Evolutionary conservation across 768 basidiomycete genomes (phyloP).

Genomic region (Serendipita sp.): DNA sequence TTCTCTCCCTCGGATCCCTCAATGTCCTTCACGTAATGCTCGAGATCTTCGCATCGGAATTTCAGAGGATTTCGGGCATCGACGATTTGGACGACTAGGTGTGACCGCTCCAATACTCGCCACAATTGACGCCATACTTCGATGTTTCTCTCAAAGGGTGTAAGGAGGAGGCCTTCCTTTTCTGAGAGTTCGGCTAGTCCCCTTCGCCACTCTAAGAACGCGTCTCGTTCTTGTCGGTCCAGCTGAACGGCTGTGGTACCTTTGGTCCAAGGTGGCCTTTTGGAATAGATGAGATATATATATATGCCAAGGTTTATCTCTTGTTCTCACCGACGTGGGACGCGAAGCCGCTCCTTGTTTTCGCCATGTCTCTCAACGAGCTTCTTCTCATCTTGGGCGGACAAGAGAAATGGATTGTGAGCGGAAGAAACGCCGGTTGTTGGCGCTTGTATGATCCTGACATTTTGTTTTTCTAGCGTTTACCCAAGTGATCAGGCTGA

Average conservation of each 20-base stretch:
- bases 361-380: slow-evolving; percentile 58
- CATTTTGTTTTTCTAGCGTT: slow-evolving; percentile 47
- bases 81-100: slow-evolving; percentile 88
- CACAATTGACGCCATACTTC: slow-evolving; percentile 99
- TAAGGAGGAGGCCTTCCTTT: slow-evolving; percentile 70
- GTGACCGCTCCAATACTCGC: slow-evolving; percentile 90
- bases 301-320: not conserved
- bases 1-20: slow-evolving; percentile 69
- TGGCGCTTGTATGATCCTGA: slow-evolving; percentile 54
- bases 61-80: slow-evolving; percentile 89
- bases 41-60: slow-evolving; percentile 86
- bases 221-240: slow-evolving; percentile 76
- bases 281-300: not conserved
- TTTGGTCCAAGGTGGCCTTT: slow-evolving; percentile 73
- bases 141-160: slow-evolving; percentile 92
- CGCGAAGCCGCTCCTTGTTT: slow-evolving; percentile 59
- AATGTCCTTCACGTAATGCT: slow-evolving; percentile 70
- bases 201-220: slow-evolving; percentile 88
- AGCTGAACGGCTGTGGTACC: slow-evolving; percentile 60
- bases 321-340: slow-evolving; percentile 43
- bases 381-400: slow-evolving; percentile 63
- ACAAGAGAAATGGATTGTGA: slow-evolving; percentile 78
- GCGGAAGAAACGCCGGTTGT: slow-evolving; percentile 21
- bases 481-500: not conserved
- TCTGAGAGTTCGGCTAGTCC: slow-evolving; percentile 83